These are phyloP conservation scores for Colletotrichum sojae DNA, from an alignment of 2,329 filamentous ascomycete species.

Conservation along the genomic window DNA sequence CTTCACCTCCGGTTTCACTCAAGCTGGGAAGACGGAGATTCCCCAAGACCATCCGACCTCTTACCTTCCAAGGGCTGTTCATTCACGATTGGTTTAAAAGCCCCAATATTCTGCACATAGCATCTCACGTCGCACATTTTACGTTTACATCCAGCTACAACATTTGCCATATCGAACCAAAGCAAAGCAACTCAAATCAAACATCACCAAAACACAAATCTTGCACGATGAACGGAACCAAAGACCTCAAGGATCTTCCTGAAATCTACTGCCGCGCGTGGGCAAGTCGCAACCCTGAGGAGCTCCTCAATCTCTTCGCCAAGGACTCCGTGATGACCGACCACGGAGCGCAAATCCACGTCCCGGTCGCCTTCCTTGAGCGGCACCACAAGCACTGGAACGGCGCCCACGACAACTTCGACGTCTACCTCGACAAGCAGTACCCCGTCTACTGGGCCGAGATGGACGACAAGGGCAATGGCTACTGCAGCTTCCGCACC, in stretches of 20 bases:
- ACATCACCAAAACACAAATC: too few relatives aligned
- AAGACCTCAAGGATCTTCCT: constrained; percentile 20
- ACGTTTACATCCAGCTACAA: neutral
- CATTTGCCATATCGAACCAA: neutral
- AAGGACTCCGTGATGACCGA: constrained; percentile 32
- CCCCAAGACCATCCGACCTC: constrained; percentile 24
- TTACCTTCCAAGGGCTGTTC: neutral
- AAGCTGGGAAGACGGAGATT: constrained; percentile 17
- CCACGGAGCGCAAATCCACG: constrained; percentile 32
- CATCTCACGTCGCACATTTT: neutral
- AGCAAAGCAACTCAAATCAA: neutral
- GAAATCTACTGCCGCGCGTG: constrained; percentile 25
- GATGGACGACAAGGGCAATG: constrained; percentile 19
- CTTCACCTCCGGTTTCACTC: constrained; percentile 25
- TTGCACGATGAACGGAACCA: neutral
- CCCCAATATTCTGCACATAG: neutral
- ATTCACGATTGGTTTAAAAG: neutral
- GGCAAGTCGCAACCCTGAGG: constrained; percentile 17
- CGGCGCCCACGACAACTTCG: constrained; percentile 27
- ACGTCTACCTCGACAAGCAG: constrained; percentile 25
- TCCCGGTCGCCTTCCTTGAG: constrained; percentile 27
- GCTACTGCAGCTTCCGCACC: constrained; percentile 33
- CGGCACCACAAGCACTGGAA: constrained; percentile 37
- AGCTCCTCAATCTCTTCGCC: constrained; percentile 25
- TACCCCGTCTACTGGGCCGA: constrained; percentile 35